Base-by-base conservation (phyloP, 495 filamentous ascomycete species). In the Tuber melanosporum region DNA sequence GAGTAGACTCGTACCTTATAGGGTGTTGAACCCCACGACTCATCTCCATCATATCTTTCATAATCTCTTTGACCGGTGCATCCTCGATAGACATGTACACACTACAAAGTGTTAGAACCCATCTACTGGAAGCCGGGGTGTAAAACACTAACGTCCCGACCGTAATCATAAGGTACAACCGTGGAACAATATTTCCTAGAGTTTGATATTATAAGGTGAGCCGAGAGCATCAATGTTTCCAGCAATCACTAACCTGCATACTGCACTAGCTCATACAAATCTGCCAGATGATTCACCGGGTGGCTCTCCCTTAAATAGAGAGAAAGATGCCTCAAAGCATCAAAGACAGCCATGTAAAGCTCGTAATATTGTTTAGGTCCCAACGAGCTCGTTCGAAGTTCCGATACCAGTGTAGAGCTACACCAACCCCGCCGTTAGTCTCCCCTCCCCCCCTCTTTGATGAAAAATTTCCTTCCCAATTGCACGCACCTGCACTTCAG, bases 31-130 rank as follows among this genome's bases (percentile, higher is more conserved):
- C 93, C 71, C 95, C 95, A 78, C 95, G 89, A 85, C 93, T 97
- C 95, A 99, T 99, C 86, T 99, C 95, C 95, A 99, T 99, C 95
- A 99, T 99, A 84, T 99, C 95, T 85, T 99, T 99, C 95, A 99
- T 99, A 75, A 99, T 94, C 86, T 99, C 95, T 86, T 99, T 99
- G 78, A 99, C 95, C 6, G 95, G 95, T 70, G 95, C 96, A 89
- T 97, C 95, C 84, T 95, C 92, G 80, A 99, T 95, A 15, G 93
- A 91, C 95, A 99, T 99, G 86, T 99, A 99, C 46, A 97, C 95
- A 6, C 82, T 82, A 74, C 70, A 74, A 47, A 49, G 12, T 41
- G 46, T 80, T 46, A 80, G 74, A 46, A 71, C 32, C 71, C 72
- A 20, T 47, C 71, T 14, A 32, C 22, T 36, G 42, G 70, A 43